Conservation (phyloP, 2,329 filamentous ascomycete species). For the Cordyceps cicadae region DNA sequence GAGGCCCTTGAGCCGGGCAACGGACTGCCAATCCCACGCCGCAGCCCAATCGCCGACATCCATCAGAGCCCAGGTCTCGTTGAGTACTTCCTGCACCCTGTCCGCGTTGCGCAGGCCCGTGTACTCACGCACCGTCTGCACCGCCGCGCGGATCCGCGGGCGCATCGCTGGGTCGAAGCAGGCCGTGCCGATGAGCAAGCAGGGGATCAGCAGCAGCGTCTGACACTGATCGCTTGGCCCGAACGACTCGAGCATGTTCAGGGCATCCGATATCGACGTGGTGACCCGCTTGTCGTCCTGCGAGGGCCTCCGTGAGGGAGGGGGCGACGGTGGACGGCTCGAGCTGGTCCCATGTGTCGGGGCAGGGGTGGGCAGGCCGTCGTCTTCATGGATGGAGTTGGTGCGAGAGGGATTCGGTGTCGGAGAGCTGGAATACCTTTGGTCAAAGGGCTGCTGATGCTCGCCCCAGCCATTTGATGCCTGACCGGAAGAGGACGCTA, state of each 20-base stretch:
- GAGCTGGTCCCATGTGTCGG: conserved; percentile 13
- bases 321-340: conserved; percentile 30
- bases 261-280: conserved; percentile 47
- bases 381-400: conserved; percentile 32
- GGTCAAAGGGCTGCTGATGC: background rate
- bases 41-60: conserved; percentile 46
- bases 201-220: conserved; percentile 52
- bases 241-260: conserved; percentile 47
- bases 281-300: conserved; percentile 45
- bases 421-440: conserved; percentile 23
- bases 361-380: conserved; percentile 17
- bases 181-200: conserved; percentile 52
- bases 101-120: conserved; percentile 53
- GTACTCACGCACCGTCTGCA: conserved; percentile 46
- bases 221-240: conserved; percentile 50
- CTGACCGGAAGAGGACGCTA: conserved; percentile 14
- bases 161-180: conserved; percentile 47
- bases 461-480: background rate
- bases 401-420: conserved; percentile 26
- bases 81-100: conserved; percentile 43
- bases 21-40: conserved; percentile 57
- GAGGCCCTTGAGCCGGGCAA: conserved; percentile 44
- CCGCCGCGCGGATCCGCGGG: conserved; percentile 40
- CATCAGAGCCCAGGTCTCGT: conserved; percentile 54
- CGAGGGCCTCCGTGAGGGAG: conserved; percentile 37